phyloP scores from a whole-genome alignment of 805 yeast genomes.

The Yarrowia deformans region DNA sequence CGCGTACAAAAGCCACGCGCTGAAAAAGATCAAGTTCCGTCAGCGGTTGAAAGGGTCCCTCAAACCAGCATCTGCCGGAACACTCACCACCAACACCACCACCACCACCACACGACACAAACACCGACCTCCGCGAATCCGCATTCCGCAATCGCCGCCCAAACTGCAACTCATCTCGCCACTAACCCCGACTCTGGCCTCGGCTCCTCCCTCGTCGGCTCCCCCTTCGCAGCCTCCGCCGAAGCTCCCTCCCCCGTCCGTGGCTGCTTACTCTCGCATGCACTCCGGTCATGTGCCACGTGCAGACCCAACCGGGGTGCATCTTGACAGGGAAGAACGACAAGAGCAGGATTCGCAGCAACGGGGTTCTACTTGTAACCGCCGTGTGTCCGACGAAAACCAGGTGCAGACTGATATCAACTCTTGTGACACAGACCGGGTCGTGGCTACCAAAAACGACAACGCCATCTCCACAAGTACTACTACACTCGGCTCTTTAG shows the following conservation, averaged over 20 bases:
- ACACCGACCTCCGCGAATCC: not conserved
- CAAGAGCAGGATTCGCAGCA: too few species aligned
- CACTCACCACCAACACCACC: too few species aligned
- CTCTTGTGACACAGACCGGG: too few species aligned
- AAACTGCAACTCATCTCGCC: conserved; percentile 24
- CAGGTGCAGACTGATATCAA: too few species aligned
- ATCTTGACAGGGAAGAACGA: too few species aligned
- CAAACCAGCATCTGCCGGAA: too few species aligned
- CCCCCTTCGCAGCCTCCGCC: conserved; percentile 16
- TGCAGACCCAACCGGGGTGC: conserved; percentile 9
- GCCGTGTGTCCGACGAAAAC: too few species aligned
- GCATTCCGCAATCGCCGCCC: not conserved
- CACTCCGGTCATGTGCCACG: conserved; percentile 15
- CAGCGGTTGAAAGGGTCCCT: not conserved
- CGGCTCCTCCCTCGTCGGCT: conserved; percentile 6
- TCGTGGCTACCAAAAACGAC: too few species aligned
- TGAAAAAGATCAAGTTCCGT: not conserved
- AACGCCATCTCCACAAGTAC: too few species aligned
- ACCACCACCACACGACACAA: not conserved
- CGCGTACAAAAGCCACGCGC: conserved; percentile 7
- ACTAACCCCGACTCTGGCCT: conserved; percentile 7
- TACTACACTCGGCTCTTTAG: too few species aligned
- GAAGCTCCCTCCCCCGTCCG: not conserved
- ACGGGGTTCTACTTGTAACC: too few species aligned
- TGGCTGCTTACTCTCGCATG: conserved; percentile 19